These are phyloP conservation scores for Acephala macrosclerotiorum DNA, from an alignment of 2,329 filamentous ascomycete species.

Conservation along the genomic window DNA sequence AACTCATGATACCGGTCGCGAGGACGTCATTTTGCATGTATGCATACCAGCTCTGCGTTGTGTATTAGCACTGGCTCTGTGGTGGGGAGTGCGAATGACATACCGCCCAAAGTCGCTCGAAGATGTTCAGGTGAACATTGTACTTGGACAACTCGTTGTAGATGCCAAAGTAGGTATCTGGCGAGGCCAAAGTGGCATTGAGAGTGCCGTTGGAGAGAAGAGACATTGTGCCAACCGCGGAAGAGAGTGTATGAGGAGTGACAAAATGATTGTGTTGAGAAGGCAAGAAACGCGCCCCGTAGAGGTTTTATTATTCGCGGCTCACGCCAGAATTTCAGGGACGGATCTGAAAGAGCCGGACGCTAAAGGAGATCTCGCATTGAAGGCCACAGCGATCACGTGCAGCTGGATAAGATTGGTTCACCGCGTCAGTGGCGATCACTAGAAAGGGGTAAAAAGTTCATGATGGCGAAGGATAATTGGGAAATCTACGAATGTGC, in stretches of 20 bases:
- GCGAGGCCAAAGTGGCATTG: conserved; percentile 41
- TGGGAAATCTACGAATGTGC: background rate
- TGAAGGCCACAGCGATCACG: background rate
- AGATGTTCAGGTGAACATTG: conserved; percentile 82
- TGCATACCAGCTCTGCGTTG: conserved; percentile 80
- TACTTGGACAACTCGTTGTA: conserved; percentile 70
- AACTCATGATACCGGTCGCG: conserved; percentile 97
- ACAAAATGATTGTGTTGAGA: conserved; percentile 22
- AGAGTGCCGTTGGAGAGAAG: conserved; percentile 40
- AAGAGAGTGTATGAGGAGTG: conserved; percentile 9
- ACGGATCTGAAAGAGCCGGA: conserved; percentile 18
- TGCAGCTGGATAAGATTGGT: background rate
- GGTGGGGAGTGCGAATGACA: conserved; percentile 46
- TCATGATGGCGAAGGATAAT: background rate
- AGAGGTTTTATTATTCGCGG: conserved; percentile 19
- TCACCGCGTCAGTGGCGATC: conserved; percentile 1
- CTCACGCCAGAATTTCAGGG: conserved; percentile 16
- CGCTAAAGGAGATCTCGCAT: conserved; percentile 7
- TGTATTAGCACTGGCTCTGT: conserved; percentile 34
- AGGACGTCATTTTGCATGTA: conserved; percentile 98
- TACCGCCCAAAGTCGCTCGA: conserved; percentile 89
- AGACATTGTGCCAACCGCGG: conserved; percentile 28
- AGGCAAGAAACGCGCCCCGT: conserved; percentile 5
- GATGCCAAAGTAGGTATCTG: conserved; percentile 58
- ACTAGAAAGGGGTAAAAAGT: background rate